Base-by-base conservation (phyloP, 1,139 yeast genomes). In the Hemisphaericaspora xylanilytica region DNA sequence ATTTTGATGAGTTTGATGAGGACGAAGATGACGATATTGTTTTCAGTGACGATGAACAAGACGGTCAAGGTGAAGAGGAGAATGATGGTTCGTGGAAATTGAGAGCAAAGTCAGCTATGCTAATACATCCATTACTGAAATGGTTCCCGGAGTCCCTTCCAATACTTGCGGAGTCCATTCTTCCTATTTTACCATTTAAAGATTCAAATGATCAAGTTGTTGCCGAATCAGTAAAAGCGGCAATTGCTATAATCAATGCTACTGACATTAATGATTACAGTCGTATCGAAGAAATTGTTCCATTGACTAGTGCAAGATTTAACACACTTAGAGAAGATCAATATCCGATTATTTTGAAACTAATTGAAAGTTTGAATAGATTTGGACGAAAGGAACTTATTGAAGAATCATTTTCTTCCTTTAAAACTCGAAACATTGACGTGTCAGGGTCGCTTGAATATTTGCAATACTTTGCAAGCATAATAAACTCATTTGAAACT, bases 21-120 rank as follows among this genome's bases (percentile, higher is more conserved):
- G 78, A 71, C 16, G 70, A 63, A 11, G 78, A 70, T n/a, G 65
- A 61, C 26, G 73, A 65, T 18, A 59, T 63, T 14, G 63, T 53
- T 16, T 59, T 60, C 37, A 74, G 72, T 25, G 75, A 67, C 32
- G 78, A 69, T 33, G 71, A 69, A 33, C 78, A 73, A 37, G 49
- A 52, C 7, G 51, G 44, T 9, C 40, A 39, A 16, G 40, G 8
- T 13, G 47, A 41, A 15, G 62, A 52, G 18, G 63, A 59, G 30
- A 80, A 78, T 38, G 89, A 83, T 49, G 78, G 80, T 21, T 77
- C 86, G 1, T 84, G 94, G 87, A 81, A 80, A 48, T 58, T 87
- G 26, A 68, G 95, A 42, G 67, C 78, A 31, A 74, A 73, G 40
- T 65, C 88, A 0, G 72, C 79, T 2, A 61, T 65, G 18, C 55